Evolutionary conservation across 176 grass and related monocot genomes (phyloP).

Genomic region (Aegilops longissima): DNA sequence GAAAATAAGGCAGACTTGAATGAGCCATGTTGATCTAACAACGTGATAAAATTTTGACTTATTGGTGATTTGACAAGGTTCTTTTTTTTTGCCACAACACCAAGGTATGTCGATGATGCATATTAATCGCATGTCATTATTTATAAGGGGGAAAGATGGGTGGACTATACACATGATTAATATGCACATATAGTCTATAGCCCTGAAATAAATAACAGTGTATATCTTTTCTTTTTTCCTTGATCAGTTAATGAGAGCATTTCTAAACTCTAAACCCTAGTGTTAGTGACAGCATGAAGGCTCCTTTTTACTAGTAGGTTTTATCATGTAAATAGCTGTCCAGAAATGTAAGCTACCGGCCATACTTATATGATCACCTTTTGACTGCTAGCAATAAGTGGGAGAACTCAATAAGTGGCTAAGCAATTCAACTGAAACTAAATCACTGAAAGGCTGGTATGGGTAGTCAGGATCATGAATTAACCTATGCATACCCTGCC

Average conservation of each 20-base stretch:
- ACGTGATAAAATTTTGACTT: background rate
- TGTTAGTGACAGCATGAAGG: background rate
- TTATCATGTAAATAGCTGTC: background rate
- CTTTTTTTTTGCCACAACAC: background rate
- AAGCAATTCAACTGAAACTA: constrained; percentile 6
- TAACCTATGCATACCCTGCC: background rate
- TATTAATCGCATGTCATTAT: too few species aligned
- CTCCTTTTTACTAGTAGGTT: background rate
- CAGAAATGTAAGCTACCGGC: background rate
- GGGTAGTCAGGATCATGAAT: constrained; percentile 10
- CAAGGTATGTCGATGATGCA: background rate
- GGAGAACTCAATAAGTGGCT: constrained; percentile 4
- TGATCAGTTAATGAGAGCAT: background rate
- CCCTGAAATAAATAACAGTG: too few species aligned
- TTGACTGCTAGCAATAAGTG: constrained; percentile 29
- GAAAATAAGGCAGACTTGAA: background rate
- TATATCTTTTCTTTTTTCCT: background rate
- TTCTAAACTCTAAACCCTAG: background rate
- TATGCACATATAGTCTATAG: too few species aligned
- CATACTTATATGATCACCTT: background rate
- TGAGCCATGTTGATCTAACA: background rate
- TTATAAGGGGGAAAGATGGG: too few species aligned
- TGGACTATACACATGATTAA: too few species aligned
- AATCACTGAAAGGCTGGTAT: background rate
- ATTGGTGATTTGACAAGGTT: background rate